These are phyloP conservation scores for Apiotrichum mycotoxinovorans DNA, from an alignment of 1,284 basidiomycete species.

Conservation along the genomic window DNA sequence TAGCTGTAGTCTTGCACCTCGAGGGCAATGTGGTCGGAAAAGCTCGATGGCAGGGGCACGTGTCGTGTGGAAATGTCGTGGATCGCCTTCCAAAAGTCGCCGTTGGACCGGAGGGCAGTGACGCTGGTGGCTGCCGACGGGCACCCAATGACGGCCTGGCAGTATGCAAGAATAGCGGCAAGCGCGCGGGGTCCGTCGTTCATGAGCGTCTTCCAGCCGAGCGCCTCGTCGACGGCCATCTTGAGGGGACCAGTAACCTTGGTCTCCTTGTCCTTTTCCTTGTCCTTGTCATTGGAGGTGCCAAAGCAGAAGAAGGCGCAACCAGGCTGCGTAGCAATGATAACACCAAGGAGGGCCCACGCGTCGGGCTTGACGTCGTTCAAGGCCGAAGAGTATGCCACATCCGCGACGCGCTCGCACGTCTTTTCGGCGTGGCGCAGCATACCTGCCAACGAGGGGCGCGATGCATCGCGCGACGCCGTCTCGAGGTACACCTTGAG, in stretches of 20 bases:
- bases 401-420: slow-evolving; percentile 21
- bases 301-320: slow-evolving; percentile 78
- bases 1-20: slow-evolving; percentile 59
- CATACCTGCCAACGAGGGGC: slow-evolving; percentile 39
- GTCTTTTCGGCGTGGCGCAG: slow-evolving; percentile 32
- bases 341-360: slow-evolving; percentile 78
- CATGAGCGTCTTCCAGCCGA: slow-evolving; percentile 66
- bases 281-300: slow-evolving; percentile 48
- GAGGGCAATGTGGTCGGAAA: slow-evolving; percentile 33
- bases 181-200: slow-evolving; percentile 71
- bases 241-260: slow-evolving; percentile 28
- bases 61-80: slow-evolving; percentile 33
- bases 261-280: slow-evolving; percentile 11
- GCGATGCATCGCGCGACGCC: slow-evolving; percentile 22
- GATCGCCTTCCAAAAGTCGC: slow-evolving; percentile 38
- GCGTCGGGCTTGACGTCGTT: slow-evolving; percentile 62
- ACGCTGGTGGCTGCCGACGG: slow-evolving; percentile 27
- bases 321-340: slow-evolving; percentile 82
- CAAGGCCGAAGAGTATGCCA: slow-evolving; percentile 20
- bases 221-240: slow-evolving; percentile 59
- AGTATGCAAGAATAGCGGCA: slow-evolving; percentile 69
- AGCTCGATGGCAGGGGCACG: slow-evolving; percentile 35
- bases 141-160: slow-evolving; percentile 59
- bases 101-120: slow-evolving; percentile 24
- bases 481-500: slow-evolving; percentile 36